Conservation (phyloP, 2,329 filamentous ascomycete species). For the Neophaeococcomyces mojaviensis region DNA sequence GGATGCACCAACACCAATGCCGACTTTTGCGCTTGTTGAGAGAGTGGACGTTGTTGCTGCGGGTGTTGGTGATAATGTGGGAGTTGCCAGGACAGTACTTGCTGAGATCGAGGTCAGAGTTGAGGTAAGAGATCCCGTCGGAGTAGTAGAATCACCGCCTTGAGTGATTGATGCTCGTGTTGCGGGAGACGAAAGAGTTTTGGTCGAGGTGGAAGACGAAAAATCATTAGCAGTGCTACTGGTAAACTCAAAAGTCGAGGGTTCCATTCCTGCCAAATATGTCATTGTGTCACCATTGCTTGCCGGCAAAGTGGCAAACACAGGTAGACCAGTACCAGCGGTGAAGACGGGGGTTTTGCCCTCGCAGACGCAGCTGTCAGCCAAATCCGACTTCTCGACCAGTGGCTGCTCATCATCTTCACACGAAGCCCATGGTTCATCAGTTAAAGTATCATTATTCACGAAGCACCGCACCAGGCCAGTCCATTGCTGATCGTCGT, state of each 20-base stretch:
- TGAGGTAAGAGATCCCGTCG: too few relatives aligned
- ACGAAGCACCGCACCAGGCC: constrained; percentile 3
- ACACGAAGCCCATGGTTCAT: constrained; percentile 13
- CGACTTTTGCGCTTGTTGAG: constrained; percentile 13
- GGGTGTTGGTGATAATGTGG: too few relatives aligned
- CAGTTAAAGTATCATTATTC: not conserved
- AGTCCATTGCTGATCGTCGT: constrained; percentile 3
- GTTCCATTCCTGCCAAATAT: constrained; percentile 4
- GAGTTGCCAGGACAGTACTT: too few relatives aligned
- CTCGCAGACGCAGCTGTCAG: not conserved
- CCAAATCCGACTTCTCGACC: too few relatives aligned
- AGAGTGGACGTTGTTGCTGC: not conserved
- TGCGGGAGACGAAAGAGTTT: too few relatives aligned
- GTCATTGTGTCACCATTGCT: constrained; percentile 9
- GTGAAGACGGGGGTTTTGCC: not conserved
- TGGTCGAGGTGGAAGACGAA: too few relatives aligned
- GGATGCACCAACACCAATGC: constrained; percentile 13
- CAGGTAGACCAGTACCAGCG: constrained; percentile 12
- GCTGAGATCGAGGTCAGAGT: too few relatives aligned
- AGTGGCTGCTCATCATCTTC: constrained; percentile 5
- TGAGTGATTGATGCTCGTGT: too few relatives aligned
- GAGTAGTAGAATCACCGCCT: too few relatives aligned
- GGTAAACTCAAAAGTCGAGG: not conserved
- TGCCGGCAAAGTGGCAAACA: constrained; percentile 15
- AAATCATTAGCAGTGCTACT: too few relatives aligned